Conservation (phyloP, 805 yeast species). For the Brettanomyces custersianus region DNA sequence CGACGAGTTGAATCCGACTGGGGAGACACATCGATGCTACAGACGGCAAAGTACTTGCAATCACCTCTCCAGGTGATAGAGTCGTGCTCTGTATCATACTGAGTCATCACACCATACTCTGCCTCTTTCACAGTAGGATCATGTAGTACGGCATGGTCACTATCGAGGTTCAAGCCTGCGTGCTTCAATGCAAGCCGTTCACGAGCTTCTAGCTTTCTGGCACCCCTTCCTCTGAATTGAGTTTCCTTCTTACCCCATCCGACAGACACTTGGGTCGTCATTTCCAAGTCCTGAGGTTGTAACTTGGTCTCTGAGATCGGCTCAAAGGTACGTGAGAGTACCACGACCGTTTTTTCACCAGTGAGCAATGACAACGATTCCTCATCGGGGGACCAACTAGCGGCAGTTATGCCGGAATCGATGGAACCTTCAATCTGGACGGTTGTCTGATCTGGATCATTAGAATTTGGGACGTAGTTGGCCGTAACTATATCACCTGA, state of each 20-base stretch:
- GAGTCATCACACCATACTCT: constrained; percentile 58
- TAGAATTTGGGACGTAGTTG: constrained; percentile 30
- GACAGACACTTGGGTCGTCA: constrained; percentile 81
- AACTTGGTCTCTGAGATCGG: constrained; percentile 61
- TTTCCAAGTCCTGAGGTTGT: constrained; percentile 50
- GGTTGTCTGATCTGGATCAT: constrained; percentile 44
- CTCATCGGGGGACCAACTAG: constrained; percentile 87
- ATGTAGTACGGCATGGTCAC: constrained; percentile 42
- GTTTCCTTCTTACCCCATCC: constrained; percentile 99
- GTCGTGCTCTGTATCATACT: constrained; percentile 37
- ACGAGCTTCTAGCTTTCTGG: constrained; percentile 59
- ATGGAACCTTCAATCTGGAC: constrained; percentile 77
- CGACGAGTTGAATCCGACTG: constrained; percentile 30
- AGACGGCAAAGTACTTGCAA: constrained; percentile 70
- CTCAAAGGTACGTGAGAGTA: constrained; percentile 72
- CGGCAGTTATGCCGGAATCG: constrained; percentile 64
- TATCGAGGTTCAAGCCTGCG: constrained; percentile 62
- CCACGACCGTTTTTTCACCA: constrained; percentile 44
- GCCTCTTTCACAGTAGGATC: constrained; percentile 83
- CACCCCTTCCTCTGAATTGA: constrained; percentile 92
- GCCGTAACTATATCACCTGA: constrained; percentile 74
- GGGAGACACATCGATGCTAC: constrained; percentile 45
- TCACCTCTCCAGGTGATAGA: constrained; percentile 93
- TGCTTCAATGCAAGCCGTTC: constrained; percentile 45
- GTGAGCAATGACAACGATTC: constrained; percentile 73